A percentile compares a stretch with the other conserved stretches of the same genome.
These are phyloP conservation scores for Moesziomyces parantarcticus DNA, from an alignment of 1,284 basidiomycete genomes.

Conservation along the genomic window DNA sequence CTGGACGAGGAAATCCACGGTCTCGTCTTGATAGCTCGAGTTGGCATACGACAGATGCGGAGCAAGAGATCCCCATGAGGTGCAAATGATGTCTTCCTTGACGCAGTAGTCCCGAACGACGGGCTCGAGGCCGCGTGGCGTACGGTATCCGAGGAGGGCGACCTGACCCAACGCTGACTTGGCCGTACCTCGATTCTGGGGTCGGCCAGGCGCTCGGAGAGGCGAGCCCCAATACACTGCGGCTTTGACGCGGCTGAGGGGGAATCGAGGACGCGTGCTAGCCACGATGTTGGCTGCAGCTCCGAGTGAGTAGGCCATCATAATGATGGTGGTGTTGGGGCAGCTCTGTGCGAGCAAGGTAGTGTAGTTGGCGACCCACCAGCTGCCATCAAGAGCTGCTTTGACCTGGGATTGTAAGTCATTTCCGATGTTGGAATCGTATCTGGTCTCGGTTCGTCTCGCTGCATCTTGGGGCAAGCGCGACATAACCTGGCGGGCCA, in stretches of 20 bases:
- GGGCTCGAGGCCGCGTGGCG: constrained; percentile 23
- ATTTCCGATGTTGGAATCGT: constrained; percentile 27
- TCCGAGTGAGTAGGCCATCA: constrained; percentile 36
- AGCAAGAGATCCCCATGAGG: constrained; percentile 6
- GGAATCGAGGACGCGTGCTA: constrained; percentile 25
- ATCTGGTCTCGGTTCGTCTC: constrained; percentile 23
- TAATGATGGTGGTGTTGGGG: constrained; percentile 33
- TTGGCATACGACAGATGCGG: constrained; percentile 24
- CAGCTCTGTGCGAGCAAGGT: constrained; percentile 26
- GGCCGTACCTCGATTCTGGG: constrained; percentile 21
- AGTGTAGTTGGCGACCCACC: constrained; percentile 28
- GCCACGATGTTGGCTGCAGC: constrained; percentile 19
- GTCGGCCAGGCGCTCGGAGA: constrained; percentile 8
- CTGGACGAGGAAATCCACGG: constrained; percentile 22
- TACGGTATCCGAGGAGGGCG: constrained; percentile 20
- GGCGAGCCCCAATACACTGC: constrained; percentile 23
- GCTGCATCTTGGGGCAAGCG: constrained; percentile 16
- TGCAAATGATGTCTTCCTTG: constrained; percentile 16
- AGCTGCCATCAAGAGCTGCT: constrained; percentile 17
- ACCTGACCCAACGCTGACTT: constrained; percentile 16
- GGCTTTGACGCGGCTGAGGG: constrained; percentile 7
- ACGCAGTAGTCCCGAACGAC: constrained; percentile 22
- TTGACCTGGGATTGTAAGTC: constrained; percentile 22
- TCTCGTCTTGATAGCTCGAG: constrained; percentile 16
- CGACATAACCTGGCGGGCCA: constrained; percentile 29